Evolutionary conservation across 768 basidiomycete species (phyloP).

Genomic region (Hygrophorus pudorinus): DNA sequence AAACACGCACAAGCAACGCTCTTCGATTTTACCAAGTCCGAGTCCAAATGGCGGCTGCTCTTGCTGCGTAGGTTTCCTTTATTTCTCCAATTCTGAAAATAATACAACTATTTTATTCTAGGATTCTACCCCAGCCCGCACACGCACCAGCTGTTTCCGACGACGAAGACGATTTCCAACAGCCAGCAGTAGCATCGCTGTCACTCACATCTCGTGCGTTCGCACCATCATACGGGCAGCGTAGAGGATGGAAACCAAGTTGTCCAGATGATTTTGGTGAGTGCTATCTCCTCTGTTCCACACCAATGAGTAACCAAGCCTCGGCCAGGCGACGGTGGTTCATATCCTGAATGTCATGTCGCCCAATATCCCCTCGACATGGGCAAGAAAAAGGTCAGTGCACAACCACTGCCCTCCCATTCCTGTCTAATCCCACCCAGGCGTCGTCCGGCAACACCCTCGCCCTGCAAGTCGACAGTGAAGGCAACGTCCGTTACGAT

Average conservation of each 20-base stretch:
- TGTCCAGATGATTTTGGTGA: conserved; percentile 77
- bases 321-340: conserved; percentile 64
- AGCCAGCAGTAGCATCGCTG: conserved; percentile 22
- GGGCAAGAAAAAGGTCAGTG: conserved; percentile 84
- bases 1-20: no score
- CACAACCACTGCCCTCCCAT: neutral
- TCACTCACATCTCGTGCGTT: conserved; percentile 38
- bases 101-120: conserved; percentile 17
- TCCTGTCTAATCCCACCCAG: conserved; percentile 26
- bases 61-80: conserved; percentile 56
- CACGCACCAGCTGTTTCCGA: conserved; percentile 43
- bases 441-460: conserved; percentile 89
- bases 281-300: conserved; percentile 16
- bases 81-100: neutral
- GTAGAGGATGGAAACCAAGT: conserved; percentile 79
- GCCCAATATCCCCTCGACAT: conserved; percentile 96
- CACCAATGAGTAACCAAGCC: conserved; percentile 2
- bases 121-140: conserved; percentile 60
- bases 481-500: conserved; percentile 95
- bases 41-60: conserved; percentile 38
- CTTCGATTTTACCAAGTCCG: no score
- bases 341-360: conserved; percentile 91
- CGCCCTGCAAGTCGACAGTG: conserved; percentile 91
- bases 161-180: conserved; percentile 47
- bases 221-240: conserved; percentile 79